Percentiles rank a stretch among this genome's conserved stretches.
These are phyloP conservation scores for Ganoderma lucidum DNA, from an alignment of 1,284 basidiomycete genomes.

Conservation along the genomic window DNA sequence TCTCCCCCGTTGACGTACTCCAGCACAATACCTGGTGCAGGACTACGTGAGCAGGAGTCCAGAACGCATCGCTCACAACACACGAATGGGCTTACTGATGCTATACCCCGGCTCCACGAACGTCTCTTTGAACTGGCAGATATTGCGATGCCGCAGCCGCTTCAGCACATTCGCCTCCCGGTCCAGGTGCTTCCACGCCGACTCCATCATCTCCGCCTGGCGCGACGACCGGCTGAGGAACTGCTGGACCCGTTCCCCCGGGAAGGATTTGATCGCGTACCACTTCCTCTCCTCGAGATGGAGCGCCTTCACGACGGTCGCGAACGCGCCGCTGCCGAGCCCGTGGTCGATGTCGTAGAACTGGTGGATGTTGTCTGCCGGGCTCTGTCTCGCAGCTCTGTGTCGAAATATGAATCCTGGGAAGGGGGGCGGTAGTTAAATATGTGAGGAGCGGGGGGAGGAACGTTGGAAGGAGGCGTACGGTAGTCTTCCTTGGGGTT, in stretches of 20 bases:
- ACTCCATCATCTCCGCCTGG: neutral
- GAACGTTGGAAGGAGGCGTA: constrained; percentile 40
- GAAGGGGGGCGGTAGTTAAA: neutral
- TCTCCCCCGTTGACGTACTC: constrained; percentile 89
- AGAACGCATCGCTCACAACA: neutral
- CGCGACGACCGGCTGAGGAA: neutral
- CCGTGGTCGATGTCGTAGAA: constrained; percentile 68
- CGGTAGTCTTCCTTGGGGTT: constrained; percentile 59
- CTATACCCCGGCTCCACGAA: neutral
- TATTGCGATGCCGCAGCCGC: constrained; percentile 78
- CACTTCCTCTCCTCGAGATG: constrained; percentile 61
- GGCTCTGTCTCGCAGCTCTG: constrained; percentile 47
- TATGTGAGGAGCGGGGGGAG: neutral
- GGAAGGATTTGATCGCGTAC: constrained; percentile 82
- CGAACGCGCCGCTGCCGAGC: constrained; percentile 83
- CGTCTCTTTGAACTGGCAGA: constrained; percentile 77
- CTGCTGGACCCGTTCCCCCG: constrained; percentile 47
- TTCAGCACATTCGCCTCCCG: constrained; percentile 85
- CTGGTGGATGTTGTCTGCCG: neutral
- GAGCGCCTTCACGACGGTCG: constrained; percentile 76
- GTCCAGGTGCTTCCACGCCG: constrained; percentile 47
- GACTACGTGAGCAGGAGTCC: neutral
- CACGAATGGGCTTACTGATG: neutral
- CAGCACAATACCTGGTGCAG: constrained; percentile 69
- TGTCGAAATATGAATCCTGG: constrained; percentile 60